Evolutionary conservation across 2,329 filamentous ascomycete species (phyloP), one percentile per base, ranked within the genome.

Genomic region (Magnaporthiopsis incrustans): DNA sequence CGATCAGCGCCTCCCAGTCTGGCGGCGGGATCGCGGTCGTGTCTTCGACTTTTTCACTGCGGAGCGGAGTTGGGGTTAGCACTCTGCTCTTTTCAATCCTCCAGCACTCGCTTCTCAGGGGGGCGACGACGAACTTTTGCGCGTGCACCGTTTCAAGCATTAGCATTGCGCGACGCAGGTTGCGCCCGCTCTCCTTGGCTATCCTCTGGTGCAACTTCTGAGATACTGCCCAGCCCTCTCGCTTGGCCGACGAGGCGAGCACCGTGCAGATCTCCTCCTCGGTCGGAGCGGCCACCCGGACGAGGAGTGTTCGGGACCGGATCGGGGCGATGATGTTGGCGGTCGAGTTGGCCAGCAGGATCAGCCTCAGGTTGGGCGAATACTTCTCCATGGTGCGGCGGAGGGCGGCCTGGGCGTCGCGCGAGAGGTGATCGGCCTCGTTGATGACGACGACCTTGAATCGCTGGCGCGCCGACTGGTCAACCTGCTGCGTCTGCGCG

Each of bases 391-490:
- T 99, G 0, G 95, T 99, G 67, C 95, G 83, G 75, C 95, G 86
- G 72, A 99, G 79, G 38, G 96, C 96, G 0, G 96, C 95, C 78
- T 99, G 95, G 4, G 95, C 95, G 81, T 99, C 95, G 67, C 95
- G 83, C 4, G 89, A 95, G 68, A 99, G 82, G 73, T 97, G 91
- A 73, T 99, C 96, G 10, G 95, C 95, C 80, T 99, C 95, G 71
- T 99, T 99, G 82, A 99, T 98, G 50, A 99, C 94, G 1, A 99
- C 95, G 1, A 99, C 93, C 78, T 99, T 99, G 84, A 99, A 99
- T 59, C 88, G 85, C 75, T 99, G 95, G 74, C 87, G 90, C 22
- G 96, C 96, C 15, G 87, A 83, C 69, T 95, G 82, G 75, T 99
- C 95, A n/a, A 99, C 95, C 78, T 99, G 96, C 75, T 99, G 95